A percentile compares a stretch with the other conserved stretches of the same genome.
Evolutionary conservation across 805 yeast species (phyloP).

Genomic region (Monosporozyma yasuniensis): DNA sequence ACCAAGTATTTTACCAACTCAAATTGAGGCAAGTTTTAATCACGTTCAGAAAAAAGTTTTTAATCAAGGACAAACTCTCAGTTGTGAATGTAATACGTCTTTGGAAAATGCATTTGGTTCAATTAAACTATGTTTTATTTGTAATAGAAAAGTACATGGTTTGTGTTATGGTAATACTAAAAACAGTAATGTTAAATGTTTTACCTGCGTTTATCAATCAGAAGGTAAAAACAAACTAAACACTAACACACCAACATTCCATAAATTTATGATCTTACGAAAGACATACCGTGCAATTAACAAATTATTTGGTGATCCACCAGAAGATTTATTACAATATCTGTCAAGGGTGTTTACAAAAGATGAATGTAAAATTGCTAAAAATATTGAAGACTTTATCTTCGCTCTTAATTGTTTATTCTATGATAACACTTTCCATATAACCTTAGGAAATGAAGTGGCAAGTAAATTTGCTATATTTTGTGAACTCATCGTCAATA

Average conservation of each 20-base stretch:
- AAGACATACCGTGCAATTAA: slow-evolving; percentile 26
- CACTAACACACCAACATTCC: background rate
- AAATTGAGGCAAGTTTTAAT: slow-evolving; percentile 8
- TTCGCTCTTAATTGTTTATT: background rate
- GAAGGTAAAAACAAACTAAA: slow-evolving; percentile 7
- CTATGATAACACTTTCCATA: background rate
- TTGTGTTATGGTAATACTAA: slow-evolving; percentile 29
- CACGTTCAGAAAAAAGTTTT: background rate
- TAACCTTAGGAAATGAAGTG: background rate
- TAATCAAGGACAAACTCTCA: background rate
- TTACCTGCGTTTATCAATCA: slow-evolving; percentile 21
- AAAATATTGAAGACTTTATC: background rate
- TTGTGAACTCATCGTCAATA: slow-evolving; percentile 16
- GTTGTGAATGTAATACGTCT: slow-evolving; percentile 27
- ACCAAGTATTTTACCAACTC: slow-evolving; percentile 25
- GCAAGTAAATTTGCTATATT: background rate
- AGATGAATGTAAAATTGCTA: background rate
- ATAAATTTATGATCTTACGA: slow-evolving; percentile 31
- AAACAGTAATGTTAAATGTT: slow-evolving; percentile 15
- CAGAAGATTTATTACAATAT: slow-evolving; percentile 9
- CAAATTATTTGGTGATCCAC: slow-evolving; percentile 15
- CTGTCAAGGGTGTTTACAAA: background rate
- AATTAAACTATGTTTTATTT: slow-evolving; percentile 24
- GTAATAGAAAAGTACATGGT: slow-evolving; percentile 28
- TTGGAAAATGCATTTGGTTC: background rate